Evolutionary conservation across 148 eudicot genomes (phyloP).

Genomic region (Rheum nobile): DNA sequence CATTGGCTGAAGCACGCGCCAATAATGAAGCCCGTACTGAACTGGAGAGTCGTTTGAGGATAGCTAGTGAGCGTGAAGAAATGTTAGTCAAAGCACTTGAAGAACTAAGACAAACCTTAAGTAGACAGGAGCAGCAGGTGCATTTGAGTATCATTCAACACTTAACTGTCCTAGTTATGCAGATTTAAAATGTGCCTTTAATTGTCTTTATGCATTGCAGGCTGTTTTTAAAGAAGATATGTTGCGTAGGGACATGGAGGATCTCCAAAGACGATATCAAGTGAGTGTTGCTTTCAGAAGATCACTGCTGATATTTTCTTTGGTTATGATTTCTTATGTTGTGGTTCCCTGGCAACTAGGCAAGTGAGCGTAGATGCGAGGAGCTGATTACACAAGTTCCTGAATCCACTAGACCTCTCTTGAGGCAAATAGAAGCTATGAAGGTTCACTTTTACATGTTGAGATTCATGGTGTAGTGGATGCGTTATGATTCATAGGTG

Average conservation of each 20-base stretch:
- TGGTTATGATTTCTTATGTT: background rate
- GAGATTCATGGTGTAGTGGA: background rate
- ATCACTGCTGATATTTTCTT: background rate
- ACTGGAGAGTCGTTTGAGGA: slow-evolving; percentile 68
- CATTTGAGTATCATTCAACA: background rate
- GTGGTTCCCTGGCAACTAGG: slow-evolving; percentile 31
- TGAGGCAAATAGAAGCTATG: slow-evolving; percentile 96
- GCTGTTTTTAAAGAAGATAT: slow-evolving; percentile 77
- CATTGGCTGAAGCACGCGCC: slow-evolving; percentile 79
- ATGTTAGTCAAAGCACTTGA: slow-evolving; percentile 95
- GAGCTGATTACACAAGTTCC: slow-evolving; percentile 89
- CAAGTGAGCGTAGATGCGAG: slow-evolving; percentile 95
- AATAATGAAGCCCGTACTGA: slow-evolving; percentile 81
- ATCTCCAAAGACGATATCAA: slow-evolving; percentile 88
- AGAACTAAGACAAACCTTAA: slow-evolving; percentile 79
- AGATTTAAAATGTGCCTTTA: background rate
- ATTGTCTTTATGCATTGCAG: slow-evolving; percentile 25
- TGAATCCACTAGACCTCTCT: slow-evolving; percentile 94
- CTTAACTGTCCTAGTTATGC: background rate
- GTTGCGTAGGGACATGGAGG: slow-evolving; percentile 78
- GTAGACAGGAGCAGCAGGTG: slow-evolving; percentile 95
- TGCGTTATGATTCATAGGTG: background rate
- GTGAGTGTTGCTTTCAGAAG: slow-evolving; percentile 24
- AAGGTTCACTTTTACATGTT: slow-evolving; percentile 38
- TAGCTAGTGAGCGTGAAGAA: slow-evolving; percentile 81